Evolutionary conservation across 2,329 filamentous ascomycete genomes (phyloP), one percentile per base, ranked within the genome.

Genomic region (Kalmusia sp.): DNA sequence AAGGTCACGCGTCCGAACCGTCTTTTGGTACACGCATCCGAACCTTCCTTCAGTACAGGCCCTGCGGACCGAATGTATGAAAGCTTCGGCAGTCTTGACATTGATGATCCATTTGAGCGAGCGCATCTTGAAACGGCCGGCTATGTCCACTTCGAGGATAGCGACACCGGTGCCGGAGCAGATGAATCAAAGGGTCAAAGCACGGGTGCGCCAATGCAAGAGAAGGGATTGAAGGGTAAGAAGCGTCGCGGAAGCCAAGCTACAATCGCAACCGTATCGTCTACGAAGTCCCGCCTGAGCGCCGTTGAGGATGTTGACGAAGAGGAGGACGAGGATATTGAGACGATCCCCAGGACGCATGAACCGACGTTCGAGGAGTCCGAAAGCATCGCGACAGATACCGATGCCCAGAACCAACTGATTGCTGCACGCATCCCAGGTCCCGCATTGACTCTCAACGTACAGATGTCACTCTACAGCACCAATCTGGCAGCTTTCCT

Each of bases 391-490:
- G 45, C 73, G 15, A 68, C 71, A 1, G 76, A 81, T 22, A 72
- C 69, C 58, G 69, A 74, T 22, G 53, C 62, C 8, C 65, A 68
- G 0, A 51, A 37, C n/a, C 59, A 68, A 8, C 54, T 70, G 12
- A 44, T 71, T 14, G 50, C 65, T 19, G 39, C 52, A 1, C 62
- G 61, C 17, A 45, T 53, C 1, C 19, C 48, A 14, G 70, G 70
- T 8, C 69, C 70, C 6, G 49, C 69, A 39, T 62, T 86, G 9
- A 81, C 82, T 4, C 76, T 89, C 7, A 86, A 88, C 66, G 85
- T 89, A n/a, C 86, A 89, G 63, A 89, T 89, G 85, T 84, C 83
- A 4, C 76, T 87, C 3, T 84, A 87, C 66, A 85, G 86, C 1
- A 77, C 87, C 47, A 87, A 84, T 2, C 76, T 90, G 9, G 79